phyloP scores from a whole-genome alignment of 2,329 filamentous ascomycete species.

The Daldinia eschscholtzii region DNA sequence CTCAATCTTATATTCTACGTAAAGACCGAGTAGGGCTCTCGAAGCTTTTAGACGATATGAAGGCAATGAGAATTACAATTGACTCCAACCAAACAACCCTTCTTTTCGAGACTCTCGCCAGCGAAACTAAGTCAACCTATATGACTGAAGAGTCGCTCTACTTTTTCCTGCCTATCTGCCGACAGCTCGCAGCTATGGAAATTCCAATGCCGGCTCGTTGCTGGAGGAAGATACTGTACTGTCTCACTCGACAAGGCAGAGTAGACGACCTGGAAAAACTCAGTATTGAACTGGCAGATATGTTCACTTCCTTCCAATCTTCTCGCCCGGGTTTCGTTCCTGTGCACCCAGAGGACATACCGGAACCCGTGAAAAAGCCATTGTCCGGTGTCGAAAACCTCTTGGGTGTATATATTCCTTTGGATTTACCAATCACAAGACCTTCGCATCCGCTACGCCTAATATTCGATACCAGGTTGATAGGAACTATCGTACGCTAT shows the following conservation, averaged over 20 bases:
- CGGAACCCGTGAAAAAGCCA: slow-evolving; percentile 48
- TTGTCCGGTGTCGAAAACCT: slow-evolving; percentile 53
- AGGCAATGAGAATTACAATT: slow-evolving; percentile 52
- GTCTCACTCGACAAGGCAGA: slow-evolving; percentile 59
- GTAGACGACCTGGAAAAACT: slow-evolving; percentile 61
- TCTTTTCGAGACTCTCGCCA: slow-evolving; percentile 50
- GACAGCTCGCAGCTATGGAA: slow-evolving; percentile 55
- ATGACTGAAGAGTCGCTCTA: slow-evolving; percentile 42
- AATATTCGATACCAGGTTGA: slow-evolving; percentile 59
- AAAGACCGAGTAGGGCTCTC: slow-evolving; percentile 49
- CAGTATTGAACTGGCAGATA: slow-evolving; percentile 58
- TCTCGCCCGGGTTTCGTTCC: slow-evolving; percentile 55
- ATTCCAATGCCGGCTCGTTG: slow-evolving; percentile 57
- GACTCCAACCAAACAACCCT: slow-evolving; percentile 48
- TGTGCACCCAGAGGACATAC: slow-evolving; percentile 61
- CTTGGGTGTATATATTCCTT: slow-evolving; percentile 55
- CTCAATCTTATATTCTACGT: slow-evolving; percentile 50
- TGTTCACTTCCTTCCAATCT: slow-evolving; percentile 52
- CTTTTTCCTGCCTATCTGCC: slow-evolving; percentile 54
- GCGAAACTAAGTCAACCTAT: slow-evolving; percentile 41
- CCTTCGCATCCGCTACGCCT: slow-evolving; percentile 61
- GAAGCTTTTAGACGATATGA: slow-evolving; percentile 57
- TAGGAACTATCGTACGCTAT: slow-evolving; percentile 60
- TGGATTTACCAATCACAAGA: slow-evolving; percentile 59
- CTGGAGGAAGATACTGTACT: slow-evolving; percentile 61